These are phyloP conservation scores for Ustulina deusta DNA, from an alignment of 2,329 filamentous ascomycete genomes.

Conservation along the genomic window DNA sequence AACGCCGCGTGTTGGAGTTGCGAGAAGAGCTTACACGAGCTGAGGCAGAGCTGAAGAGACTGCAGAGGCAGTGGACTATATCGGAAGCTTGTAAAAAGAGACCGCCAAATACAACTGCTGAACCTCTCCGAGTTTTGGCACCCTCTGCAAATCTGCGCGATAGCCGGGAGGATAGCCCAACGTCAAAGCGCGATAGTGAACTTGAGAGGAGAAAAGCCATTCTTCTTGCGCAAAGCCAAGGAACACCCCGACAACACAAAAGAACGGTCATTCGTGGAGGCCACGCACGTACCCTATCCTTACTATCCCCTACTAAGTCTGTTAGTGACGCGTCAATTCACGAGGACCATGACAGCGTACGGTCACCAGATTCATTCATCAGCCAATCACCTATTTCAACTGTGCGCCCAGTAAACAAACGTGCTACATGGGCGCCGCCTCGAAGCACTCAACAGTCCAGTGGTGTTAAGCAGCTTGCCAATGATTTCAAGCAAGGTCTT, in stretches of 20 bases:
- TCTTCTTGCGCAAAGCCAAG: constrained; percentile 63
- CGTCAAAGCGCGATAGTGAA: constrained; percentile 65
- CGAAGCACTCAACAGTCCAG: constrained; percentile 57
- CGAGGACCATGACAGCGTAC: constrained; percentile 61
- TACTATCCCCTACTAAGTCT: constrained; percentile 77
- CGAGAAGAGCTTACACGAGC: constrained; percentile 89
- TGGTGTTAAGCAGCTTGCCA: constrained; percentile 80
- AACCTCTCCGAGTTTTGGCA: constrained; percentile 63
- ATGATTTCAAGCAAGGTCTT: constrained; percentile 88
- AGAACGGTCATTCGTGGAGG: constrained; percentile 77
- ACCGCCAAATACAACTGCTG: constrained; percentile 70
- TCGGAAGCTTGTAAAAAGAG: constrained; percentile 83
- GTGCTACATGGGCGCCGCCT: constrained; percentile 70
- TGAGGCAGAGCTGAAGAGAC: constrained; percentile 77
- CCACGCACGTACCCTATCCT: constrained; percentile 75
- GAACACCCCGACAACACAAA: constrained; percentile 56
- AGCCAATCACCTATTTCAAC: constrained; percentile 52
- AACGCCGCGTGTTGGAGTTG: constrained; percentile 89
- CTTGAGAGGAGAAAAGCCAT: constrained; percentile 79
- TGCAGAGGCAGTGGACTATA: constrained; percentile 87
- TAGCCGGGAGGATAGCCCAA: constrained; percentile 55
- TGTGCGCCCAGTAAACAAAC: constrained; percentile 60
- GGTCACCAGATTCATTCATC: constrained; percentile 51
- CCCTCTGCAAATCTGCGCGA: constrained; percentile 40
- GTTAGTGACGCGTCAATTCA: constrained; percentile 58